Base-by-base conservation (phyloP, 2,329 filamentous ascomycete species). In the Alternaria arbusti region DNA sequence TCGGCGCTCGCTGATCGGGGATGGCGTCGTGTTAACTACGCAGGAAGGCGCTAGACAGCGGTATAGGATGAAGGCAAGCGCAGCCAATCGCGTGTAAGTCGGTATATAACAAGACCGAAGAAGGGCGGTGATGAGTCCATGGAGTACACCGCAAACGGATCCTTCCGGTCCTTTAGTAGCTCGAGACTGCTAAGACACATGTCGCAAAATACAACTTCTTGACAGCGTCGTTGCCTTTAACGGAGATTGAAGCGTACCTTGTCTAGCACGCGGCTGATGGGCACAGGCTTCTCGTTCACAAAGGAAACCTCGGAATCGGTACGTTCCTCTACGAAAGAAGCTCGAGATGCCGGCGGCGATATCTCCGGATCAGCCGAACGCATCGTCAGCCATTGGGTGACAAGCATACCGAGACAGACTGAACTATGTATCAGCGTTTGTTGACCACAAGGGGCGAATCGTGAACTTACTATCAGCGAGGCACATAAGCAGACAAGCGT, bases 401-500 rank as follows among this genome's bases (percentile, higher is more conserved):
- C 56, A n/a, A 71, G 49, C 65, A 69, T 71, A n/a, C 64, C 61
- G 22, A 70, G 25, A 17, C 64, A 66, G 43, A 71, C 68, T 71
- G 32, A 10, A 36, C 36, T 17, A 11, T 30, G 9, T 5, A 17
- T 69, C 15, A 68, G 61, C 54, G 17, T 13, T 3, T 17, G 13
- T 13, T 11, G 0, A 30, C 8, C 20, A 28, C 25, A 26, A 9
- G 3, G 25, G 13, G 20, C 5, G 22, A 2, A 20, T 17, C n/a
- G 52, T 44, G 10, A 11, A 71, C 78, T 67, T 66, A 82, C 80
- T 72, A 62, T 82, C 80, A 40, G 77, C 65, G 4, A 78, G 71
- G 59, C 80, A 82, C 23, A 78, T 72, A 3, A 75, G 67, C 45
- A 79, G 77, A 56, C 80, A 82, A 3, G 77, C 65, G 68, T 80